phyloP scores from a whole-genome alignment of 73 alveolate genomes.

The Uronychia binucleata region DNA sequence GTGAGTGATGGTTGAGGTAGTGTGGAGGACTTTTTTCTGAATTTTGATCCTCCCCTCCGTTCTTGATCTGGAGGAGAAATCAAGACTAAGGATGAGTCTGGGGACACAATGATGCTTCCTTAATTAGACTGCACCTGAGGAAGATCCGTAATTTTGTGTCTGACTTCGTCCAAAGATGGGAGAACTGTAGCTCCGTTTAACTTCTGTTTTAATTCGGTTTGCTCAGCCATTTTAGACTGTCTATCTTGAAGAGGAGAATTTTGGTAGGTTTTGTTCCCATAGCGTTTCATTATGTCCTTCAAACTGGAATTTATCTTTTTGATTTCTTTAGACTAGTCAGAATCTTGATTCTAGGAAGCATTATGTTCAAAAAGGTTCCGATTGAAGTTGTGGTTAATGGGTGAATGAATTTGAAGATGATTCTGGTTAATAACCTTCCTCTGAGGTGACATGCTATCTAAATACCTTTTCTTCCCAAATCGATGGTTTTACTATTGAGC shows the following conservation, averaged over 20 bases:
- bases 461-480: not conserved
- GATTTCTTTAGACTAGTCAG: not conserved
- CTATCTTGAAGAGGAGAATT: not conserved
- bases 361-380: too few species aligned
- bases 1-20: not conserved
- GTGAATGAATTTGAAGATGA: too few species aligned
- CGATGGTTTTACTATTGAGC: not conserved
- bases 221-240: not conserved
- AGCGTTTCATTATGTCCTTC: not conserved
- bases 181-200: too few species aligned
- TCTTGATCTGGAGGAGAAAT: not conserved
- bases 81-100: not conserved
- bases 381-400: too few species aligned
- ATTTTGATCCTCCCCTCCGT: not conserved
- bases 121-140: not conserved
- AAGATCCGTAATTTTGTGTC: not conserved
- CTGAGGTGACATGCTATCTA: not conserved
- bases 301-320: not conserved
- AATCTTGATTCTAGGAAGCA: not conserved
- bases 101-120: not conserved
- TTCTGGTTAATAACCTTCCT: not conserved
- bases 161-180: not conserved
- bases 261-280: not conserved
- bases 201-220: too few species aligned
- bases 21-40: not conserved